These are phyloP conservation scores for Penicillium coffeae DNA, from an alignment of 495 filamentous ascomycete species.

Conservation along the genomic window DNA sequence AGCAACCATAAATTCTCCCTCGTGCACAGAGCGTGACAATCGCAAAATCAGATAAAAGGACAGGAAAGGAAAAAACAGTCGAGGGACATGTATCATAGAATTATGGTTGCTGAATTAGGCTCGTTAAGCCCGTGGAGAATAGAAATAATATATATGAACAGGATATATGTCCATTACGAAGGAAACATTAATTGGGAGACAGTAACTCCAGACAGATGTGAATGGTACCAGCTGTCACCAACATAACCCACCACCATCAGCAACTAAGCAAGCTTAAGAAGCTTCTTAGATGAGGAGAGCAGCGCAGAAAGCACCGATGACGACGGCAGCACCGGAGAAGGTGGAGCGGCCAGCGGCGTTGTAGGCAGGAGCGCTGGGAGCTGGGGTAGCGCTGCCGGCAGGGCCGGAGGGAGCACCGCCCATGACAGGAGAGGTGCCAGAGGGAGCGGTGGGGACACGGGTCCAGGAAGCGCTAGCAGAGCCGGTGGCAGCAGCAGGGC, in stretches of 20 bases:
- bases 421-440: background rate
- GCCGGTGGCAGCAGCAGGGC: background rate
- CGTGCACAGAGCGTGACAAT: background rate
- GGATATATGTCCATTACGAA: background rate
- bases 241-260: background rate
- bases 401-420: background rate
- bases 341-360: conserved; percentile 28
- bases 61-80: background rate
- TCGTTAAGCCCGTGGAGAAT: background rate
- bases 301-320: conserved; percentile 20
- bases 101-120: conserved; percentile 16
- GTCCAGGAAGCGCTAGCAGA: background rate
- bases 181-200: background rate
- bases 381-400: conserved; percentile 8
- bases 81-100: conserved; percentile 16
- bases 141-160: background rate
- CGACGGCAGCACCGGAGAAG: conserved; percentile 21
- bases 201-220: background rate
- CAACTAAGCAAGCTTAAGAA: background rate
- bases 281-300: conserved; percentile 11
- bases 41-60: background rate
- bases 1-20: background rate
- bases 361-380: conserved; percentile 13
- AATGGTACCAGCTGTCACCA: conserved; percentile 23
- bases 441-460: background rate